Conservation (phyloP, 1,139 yeast genomes). For the Meyerozyma smithsonii region DNA sequence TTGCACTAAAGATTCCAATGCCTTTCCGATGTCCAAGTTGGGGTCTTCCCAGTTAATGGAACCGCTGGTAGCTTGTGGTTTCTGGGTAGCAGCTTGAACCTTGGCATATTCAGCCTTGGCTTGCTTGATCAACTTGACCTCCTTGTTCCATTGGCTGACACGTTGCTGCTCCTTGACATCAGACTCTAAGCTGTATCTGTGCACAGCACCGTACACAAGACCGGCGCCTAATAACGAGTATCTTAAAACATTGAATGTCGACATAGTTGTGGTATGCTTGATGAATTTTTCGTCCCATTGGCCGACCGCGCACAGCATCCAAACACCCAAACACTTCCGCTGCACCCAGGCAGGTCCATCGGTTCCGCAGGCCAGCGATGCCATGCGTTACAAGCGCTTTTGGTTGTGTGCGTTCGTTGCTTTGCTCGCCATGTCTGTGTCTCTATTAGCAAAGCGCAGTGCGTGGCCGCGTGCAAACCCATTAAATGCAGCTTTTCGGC, state of each 20-base stretch:
- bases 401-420: background rate
- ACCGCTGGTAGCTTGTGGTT: constrained; percentile 34
- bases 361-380: background rate
- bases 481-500: background rate
- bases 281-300: constrained; percentile 9
- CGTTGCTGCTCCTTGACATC: constrained; percentile 57
- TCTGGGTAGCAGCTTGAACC: constrained; percentile 37
- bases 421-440: background rate
- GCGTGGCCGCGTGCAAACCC: background rate
- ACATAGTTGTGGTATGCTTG: constrained; percentile 15
- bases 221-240: constrained; percentile 92
- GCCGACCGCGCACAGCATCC: background rate
- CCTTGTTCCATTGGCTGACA: constrained; percentile 54
- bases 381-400: background rate
- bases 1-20: constrained; percentile 39
- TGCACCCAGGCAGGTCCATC: background rate
- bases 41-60: constrained; percentile 83
- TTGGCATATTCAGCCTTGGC: constrained; percentile 88
- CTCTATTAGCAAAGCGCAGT: constrained; percentile 1
- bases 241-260: constrained; percentile 70
- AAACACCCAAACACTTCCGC: background rate
- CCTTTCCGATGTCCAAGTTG: constrained; percentile 72
- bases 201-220: constrained; percentile 82
- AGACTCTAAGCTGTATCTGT: constrained; percentile 65
- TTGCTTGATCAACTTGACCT: constrained; percentile 73